Evolutionary conservation across 2,329 filamentous ascomycete species (phyloP).

Genomic region (Fusarium fujikuroi): DNA sequence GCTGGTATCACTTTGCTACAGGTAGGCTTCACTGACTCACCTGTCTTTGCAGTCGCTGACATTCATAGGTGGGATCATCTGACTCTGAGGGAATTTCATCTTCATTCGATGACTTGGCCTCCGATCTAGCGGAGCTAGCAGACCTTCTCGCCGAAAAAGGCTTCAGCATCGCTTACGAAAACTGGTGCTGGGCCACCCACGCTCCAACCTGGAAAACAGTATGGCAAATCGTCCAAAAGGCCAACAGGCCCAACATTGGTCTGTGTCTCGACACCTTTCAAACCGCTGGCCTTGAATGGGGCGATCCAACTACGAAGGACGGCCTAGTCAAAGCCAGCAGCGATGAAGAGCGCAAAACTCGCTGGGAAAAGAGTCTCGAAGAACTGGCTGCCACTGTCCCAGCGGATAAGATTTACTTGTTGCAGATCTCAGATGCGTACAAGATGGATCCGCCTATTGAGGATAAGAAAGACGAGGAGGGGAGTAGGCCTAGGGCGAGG

Average conservation of each 20-base stretch:
- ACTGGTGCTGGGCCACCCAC: slow-evolving; percentile 83
- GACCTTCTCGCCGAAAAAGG: slow-evolving; percentile 68
- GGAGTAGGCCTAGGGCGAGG: slow-evolving; percentile 67
- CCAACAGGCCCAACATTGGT: slow-evolving; percentile 73
- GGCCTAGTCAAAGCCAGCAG: slow-evolving; percentile 63
- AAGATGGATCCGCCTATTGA: slow-evolving; percentile 66
- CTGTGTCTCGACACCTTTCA: slow-evolving; percentile 85
- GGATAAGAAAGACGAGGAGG: slow-evolving; percentile 57
- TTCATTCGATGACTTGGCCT: slow-evolving; percentile 62
- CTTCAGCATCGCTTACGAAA: slow-evolving; percentile 78
- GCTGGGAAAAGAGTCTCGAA: slow-evolving; percentile 64
- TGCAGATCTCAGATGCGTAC: slow-evolving; percentile 82
- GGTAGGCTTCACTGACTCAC: slow-evolving; percentile 49
- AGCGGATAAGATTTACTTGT: slow-evolving; percentile 75
- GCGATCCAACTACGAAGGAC: slow-evolving; percentile 72
- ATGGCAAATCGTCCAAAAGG: slow-evolving; percentile 73
- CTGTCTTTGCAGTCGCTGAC: not conserved
- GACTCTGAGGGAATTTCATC: slow-evolving; percentile 68
- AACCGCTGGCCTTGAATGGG: slow-evolving; percentile 77
- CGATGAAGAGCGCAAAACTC: slow-evolving; percentile 57
- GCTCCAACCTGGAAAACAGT: slow-evolving; percentile 75
- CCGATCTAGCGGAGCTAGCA: slow-evolving; percentile 71
- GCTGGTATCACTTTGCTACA: slow-evolving; percentile 77
- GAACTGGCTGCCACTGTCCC: slow-evolving; percentile 69
- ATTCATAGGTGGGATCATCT: slow-evolving; percentile 57